These are phyloP conservation scores for Xylaria arbuscula DNA, from an alignment of 2,329 filamentous ascomycete species.

Conservation along the genomic window DNA sequence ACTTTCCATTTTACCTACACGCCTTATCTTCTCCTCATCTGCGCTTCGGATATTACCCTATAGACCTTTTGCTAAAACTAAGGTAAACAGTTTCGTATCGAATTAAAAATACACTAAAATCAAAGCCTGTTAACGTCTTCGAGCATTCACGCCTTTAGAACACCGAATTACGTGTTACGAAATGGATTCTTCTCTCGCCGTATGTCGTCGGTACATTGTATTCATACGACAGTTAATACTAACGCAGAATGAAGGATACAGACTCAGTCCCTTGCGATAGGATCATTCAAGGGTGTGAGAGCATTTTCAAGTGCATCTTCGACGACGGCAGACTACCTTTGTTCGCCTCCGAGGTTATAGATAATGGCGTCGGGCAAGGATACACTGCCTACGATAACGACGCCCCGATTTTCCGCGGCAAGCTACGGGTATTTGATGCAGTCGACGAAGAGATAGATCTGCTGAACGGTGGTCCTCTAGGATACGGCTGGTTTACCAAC, in stretches of 20 bases:
- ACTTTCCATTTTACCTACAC: no score
- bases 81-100: no score
- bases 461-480: constrained; percentile 9
- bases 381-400: background rate
- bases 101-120: no score
- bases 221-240: background rate
- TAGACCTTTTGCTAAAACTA: no score
- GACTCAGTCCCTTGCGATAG: background rate
- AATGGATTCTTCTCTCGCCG: background rate
- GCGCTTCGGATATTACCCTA: no score
- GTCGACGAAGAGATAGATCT: constrained; percentile 17
- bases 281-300: background rate
- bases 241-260: background rate
- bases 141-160: no score
- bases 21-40: no score
- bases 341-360: background rate
- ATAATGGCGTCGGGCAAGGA: constrained; percentile 9
- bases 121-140: no score
- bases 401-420: background rate
- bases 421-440: constrained; percentile 6
- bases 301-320: background rate
- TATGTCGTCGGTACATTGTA: background rate
- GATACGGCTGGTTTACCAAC: constrained; percentile 20
- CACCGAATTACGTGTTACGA: no score
- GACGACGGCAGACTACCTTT: background rate